These are phyloP conservation scores for Phoma sp. DNA, from an alignment of 2,329 filamentous ascomycete species.

Conservation along the genomic window DNA sequence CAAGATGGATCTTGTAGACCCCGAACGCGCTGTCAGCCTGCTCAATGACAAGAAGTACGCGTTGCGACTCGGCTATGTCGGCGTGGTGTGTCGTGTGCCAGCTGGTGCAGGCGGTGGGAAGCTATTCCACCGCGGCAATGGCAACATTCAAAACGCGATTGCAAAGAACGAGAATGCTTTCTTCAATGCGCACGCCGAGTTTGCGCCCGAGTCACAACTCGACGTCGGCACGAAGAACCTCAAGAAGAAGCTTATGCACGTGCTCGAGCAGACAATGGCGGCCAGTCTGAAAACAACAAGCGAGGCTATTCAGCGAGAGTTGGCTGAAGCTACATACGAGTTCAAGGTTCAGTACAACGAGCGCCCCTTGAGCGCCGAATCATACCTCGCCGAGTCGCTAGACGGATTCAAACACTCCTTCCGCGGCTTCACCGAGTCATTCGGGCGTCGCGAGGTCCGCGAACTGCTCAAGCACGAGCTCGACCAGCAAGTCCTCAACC, in stretches of 20 bases:
- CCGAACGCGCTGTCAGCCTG: conserved; percentile 76
- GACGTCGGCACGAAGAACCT: conserved; percentile 84
- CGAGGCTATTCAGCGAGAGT: conserved; percentile 90
- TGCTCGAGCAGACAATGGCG: conserved; percentile 97
- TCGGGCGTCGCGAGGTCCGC: conserved; percentile 87
- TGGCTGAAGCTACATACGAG: conserved; percentile 96
- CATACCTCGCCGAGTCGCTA: conserved; percentile 92
- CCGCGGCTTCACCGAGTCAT: conserved; percentile 88
- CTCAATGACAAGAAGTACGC: conserved; percentile 92
- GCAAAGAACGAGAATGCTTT: conserved; percentile 86
- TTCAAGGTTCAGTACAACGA: conserved; percentile 99
- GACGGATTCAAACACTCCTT: conserved; percentile 98
- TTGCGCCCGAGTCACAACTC: conserved; percentile 74
- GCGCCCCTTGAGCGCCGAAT: conserved; percentile 90
- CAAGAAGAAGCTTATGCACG: conserved; percentile 95
- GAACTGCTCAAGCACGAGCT: conserved; percentile 89
- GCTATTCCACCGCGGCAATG: conserved; percentile 82
- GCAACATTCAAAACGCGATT: conserved; percentile 81
- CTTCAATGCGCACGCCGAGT: conserved; percentile 87
- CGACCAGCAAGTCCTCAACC: conserved; percentile 91
- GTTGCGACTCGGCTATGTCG: conserved; percentile 92
- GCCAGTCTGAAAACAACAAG: conserved; percentile 86
- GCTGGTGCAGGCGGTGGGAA: conserved; percentile 62
- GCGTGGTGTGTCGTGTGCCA: conserved; percentile 87
- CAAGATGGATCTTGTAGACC: conserved; percentile 97